These are phyloP conservation scores for Physaria fendleri DNA, from an alignment of 345 rosid species.

Conservation along the genomic window DNA sequence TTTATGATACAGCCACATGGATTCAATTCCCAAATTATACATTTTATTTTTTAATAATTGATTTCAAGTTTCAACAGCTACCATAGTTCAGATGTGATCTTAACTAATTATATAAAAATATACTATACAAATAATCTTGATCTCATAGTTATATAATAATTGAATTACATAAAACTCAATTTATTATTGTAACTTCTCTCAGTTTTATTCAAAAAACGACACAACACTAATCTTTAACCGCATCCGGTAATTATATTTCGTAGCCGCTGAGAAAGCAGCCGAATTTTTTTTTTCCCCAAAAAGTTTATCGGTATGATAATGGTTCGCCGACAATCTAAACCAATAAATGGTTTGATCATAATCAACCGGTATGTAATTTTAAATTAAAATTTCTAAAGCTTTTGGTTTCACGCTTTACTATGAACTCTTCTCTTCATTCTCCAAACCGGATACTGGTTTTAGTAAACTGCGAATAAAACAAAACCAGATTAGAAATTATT, in stretches of 20 bases:
- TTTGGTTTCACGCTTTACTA: slow-evolving; percentile 24
- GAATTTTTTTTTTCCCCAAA: not conserved
- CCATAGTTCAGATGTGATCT: slow-evolving; percentile 21
- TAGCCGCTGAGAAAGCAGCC: slow-evolving; percentile 24
- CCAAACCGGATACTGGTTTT: slow-evolving; percentile 46
- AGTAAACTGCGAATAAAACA: slow-evolving; percentile 37
- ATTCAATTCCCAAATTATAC: slow-evolving; percentile 11
- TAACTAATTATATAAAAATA: not conserved
- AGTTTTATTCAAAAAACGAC: slow-evolving; percentile 9
- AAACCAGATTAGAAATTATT: not conserved
- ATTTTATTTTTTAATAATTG: no score
- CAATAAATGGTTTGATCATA: slow-evolving; percentile 16
- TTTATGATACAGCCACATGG: slow-evolving; percentile 29
- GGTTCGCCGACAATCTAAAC: slow-evolving; percentile 22
- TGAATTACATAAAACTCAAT: not conserved
- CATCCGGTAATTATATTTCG: slow-evolving; percentile 7
- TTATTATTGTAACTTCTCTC: slow-evolving; percentile 9
- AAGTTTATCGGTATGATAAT: slow-evolving; percentile 5
- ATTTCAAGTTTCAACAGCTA: slow-evolving; percentile 18
- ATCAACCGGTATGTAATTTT: not conserved
- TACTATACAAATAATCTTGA: slow-evolving; percentile 12
- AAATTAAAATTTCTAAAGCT: not conserved
- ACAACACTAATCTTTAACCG: slow-evolving; percentile 15
- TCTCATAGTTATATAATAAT: not conserved
- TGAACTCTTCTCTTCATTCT: slow-evolving; percentile 26